A percentile compares a stretch with the other conserved stretches of the same genome.
Evolutionary conservation across 371 early-diverging fungal species (phyloP).

Genomic region (Mucor mucedo): DNA sequence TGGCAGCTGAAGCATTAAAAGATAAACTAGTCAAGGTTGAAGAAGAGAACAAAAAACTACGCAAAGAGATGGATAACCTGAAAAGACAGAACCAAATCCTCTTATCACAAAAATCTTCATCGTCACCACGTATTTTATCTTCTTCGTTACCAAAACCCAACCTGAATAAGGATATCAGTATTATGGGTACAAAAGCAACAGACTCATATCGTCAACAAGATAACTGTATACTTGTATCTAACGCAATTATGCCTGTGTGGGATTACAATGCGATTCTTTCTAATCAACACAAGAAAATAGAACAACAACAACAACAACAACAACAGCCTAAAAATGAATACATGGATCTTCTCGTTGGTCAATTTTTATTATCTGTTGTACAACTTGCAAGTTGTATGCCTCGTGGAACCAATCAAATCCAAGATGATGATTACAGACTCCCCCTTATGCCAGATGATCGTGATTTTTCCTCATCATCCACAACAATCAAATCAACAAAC

Average conservation of each 20-base stretch:
- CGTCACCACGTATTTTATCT: slow-evolving; percentile 38
- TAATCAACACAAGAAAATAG: background rate
- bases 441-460: slow-evolving; percentile 44
- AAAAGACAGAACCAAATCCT: slow-evolving; percentile 47
- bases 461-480: slow-evolving; percentile 31
- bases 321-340: slow-evolving; percentile 4
- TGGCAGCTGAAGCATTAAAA: slow-evolving; percentile 55
- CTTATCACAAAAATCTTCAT: slow-evolving; percentile 15
- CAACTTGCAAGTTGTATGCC: slow-evolving; percentile 31
- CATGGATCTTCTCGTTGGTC: slow-evolving; percentile 29
- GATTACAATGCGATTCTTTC: slow-evolving; percentile 44
- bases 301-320: background rate
- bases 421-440: slow-evolving; percentile 10
- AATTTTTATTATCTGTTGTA: slow-evolving; percentile 35
- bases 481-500: slow-evolving; percentile 6
- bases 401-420: slow-evolving; percentile 12
- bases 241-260: slow-evolving; percentile 56
- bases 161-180: slow-evolving; percentile 53
- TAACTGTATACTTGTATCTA: slow-evolving; percentile 52
- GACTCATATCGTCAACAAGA: slow-evolving; percentile 55
- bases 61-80: slow-evolving; percentile 57
- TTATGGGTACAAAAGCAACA: slow-evolving; percentile 49
- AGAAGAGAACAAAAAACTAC: slow-evolving; percentile 64
- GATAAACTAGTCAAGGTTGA: slow-evolving; percentile 50
- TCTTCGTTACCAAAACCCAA: slow-evolving; percentile 46